Evolutionary conservation across 176 grass and related monocot species (phyloP).

Genomic region (Coix lacrymajobi): DNA sequence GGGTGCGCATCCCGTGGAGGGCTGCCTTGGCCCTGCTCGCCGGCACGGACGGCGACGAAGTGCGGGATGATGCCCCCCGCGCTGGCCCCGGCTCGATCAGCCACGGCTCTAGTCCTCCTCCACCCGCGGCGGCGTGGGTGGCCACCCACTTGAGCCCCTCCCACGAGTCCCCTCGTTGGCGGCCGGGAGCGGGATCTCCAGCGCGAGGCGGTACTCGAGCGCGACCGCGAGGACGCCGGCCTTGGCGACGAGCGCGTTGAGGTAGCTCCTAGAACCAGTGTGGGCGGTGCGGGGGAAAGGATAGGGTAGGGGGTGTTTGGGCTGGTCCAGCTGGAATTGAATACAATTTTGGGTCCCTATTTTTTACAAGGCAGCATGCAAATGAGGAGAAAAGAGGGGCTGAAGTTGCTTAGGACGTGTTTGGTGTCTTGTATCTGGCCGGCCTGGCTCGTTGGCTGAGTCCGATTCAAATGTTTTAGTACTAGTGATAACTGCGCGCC

Average conservation of each 20-base stretch:
- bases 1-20: constrained; percentile 37
- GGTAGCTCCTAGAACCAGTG: too few species aligned
- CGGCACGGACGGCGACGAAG: constrained; percentile 46
- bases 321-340: too few species aligned
- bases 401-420: too few species aligned
- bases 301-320: too few species aligned
- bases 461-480: too few species aligned
- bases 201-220: constrained; percentile 76
- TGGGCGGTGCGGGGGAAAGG: too few species aligned
- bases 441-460: too few species aligned
- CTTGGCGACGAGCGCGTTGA: constrained; percentile 49
- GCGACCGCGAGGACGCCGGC: constrained; percentile 48
- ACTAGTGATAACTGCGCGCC: too few species aligned
- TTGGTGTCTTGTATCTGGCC: too few species aligned
- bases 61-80: constrained; percentile 71
- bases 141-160: constrained; percentile 58
- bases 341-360: too few species aligned
- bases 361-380: too few species aligned
- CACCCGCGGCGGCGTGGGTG: constrained; percentile 32
- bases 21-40: background rate
- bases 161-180: constrained; percentile 61
- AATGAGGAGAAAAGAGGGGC: too few species aligned
- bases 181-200: constrained; percentile 67
- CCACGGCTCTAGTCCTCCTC: constrained; percentile 32
- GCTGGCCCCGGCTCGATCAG: constrained; percentile 49